A percentile compares a stretch with the other conserved stretches of the same genome.
These are phyloP conservation scores for Aspergillus unguis DNA, from an alignment of 2,329 filamentous ascomycete species.

Conservation along the genomic window DNA sequence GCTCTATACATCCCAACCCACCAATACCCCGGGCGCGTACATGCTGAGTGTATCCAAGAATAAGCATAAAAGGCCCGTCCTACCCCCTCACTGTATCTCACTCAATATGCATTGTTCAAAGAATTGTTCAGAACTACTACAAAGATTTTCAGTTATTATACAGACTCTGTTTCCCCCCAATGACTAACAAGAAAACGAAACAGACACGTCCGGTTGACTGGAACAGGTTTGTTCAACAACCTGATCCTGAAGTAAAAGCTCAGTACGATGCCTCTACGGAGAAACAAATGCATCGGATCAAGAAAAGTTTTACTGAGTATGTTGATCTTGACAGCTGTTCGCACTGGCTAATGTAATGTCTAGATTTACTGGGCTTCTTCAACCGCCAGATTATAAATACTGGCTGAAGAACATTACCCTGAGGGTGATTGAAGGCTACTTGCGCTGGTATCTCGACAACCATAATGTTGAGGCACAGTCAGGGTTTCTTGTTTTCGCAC, in stretches of 20 bases:
- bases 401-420: conserved; percentile 5
- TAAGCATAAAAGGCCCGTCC: background rate
- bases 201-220: conserved; percentile 5
- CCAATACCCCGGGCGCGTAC: background rate
- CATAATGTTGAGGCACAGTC: background rate
- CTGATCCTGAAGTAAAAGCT: conserved; percentile 6
- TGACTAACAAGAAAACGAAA: background rate
- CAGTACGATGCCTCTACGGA: conserved; percentile 3
- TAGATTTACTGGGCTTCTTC: conserved; percentile 14
- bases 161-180: background rate
- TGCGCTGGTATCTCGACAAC: background rate
- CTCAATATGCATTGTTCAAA: background rate
- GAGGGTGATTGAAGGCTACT: background rate
- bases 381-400: conserved; percentile 10
- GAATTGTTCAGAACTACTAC: background rate
- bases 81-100: background rate
- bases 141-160: background rate
- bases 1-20: background rate
- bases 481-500: background rate
- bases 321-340: conserved; percentile 2
- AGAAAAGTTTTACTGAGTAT: background rate
- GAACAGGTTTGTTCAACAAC: conserved; percentile 10
- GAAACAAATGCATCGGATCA: background rate
- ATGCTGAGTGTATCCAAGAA: background rate
- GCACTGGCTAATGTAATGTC: conserved; percentile 2